Evolutionary conservation across 225 moss, liverwort and hornwort genomes (phyloP).

Genomic region (Pseudisothecium myosuroides): DNA sequence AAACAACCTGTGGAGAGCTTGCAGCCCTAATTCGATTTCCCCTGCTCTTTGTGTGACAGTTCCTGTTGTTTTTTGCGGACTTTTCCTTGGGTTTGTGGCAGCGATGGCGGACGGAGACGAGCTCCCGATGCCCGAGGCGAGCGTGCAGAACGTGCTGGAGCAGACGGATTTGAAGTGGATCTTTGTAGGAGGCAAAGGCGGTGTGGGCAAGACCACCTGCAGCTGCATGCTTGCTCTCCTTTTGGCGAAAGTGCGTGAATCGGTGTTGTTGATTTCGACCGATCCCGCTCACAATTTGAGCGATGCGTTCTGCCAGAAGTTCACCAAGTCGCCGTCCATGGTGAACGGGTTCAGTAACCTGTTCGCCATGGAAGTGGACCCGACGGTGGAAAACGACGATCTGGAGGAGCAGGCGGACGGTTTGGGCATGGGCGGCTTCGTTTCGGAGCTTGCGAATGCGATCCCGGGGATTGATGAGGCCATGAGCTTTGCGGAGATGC

Average conservation of each 20-base stretch:
- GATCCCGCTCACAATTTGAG: conserved; percentile 95
- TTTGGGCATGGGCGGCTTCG: conserved; percentile 79
- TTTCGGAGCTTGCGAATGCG: conserved; percentile 87
- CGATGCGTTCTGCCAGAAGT: conserved; percentile 95
- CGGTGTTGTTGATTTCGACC: conserved; percentile 83
- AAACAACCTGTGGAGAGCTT: background rate
- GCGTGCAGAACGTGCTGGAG: conserved; percentile 62
- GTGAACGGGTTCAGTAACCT: conserved; percentile 75
- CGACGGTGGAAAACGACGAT: conserved; percentile 89
- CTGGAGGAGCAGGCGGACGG: conserved; percentile 75
- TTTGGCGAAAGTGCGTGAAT: conserved; percentile 55
- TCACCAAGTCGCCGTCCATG: conserved; percentile 66
- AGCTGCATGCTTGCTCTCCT: conserved; percentile 90
- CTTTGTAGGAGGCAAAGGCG: conserved; percentile 93
- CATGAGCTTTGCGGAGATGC: conserved; percentile 99
- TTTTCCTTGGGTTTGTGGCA: background rate
- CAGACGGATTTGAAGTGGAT: conserved; percentile 86
- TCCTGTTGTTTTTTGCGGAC: background rate
- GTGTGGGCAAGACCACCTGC: conserved; percentile 95
- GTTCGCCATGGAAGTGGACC: conserved; percentile 97
- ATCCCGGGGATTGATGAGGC: conserved; percentile 98
- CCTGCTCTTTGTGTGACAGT: background rate
- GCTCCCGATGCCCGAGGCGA: conserved; percentile 37
- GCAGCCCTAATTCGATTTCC: conserved; percentile 10
- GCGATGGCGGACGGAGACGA: conserved; percentile 25